Base-by-base conservation (phyloP, 2,329 filamentous ascomycete species). In the Rutstroemia sydowiana region DNA sequence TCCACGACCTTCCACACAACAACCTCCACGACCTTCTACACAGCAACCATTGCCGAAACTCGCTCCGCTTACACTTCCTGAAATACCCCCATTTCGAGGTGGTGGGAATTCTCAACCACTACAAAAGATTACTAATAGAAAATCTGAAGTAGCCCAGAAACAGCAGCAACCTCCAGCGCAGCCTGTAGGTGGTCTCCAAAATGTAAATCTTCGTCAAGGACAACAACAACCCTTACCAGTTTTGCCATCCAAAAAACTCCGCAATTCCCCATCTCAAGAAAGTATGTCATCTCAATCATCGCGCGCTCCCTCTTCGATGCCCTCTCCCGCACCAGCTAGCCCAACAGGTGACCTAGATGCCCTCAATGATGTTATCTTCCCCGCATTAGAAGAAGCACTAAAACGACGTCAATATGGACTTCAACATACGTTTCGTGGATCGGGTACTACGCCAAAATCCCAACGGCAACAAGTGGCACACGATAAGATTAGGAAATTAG, bases 351-450 rank as follows among this genome's bases (percentile, higher is more conserved):
- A 95, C 53, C 77, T 95, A 20, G 93, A 95, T 48, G 90, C 91
- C 2, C 77, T 96, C 1, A 88, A 86, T 64, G 88, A 92, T 60
- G 92, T 98, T 46, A 88, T 98, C 34, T 84, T 97, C 57, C 93
- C 93, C 0, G 92, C 93, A 2, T 77, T 98, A 2, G 90, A 95
- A 69, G 87, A 93, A 59, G 90, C 93, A 7, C 80, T 97, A 18
- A 88, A 90, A 66, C 80, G 93, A 47, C 85, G 93, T 48, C 78
- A 82, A 65, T 77, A 78, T 58, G 74, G 79, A 36, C 70, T 84
- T 48, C 68, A 64, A 32, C 68, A 65, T 60, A 69, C 66, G 65
- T 66, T 65, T 36, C 58, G 62, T 26, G 52, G 46, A n/a, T 59
- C 53, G 8, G 71, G 59, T 52, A 63, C 49, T 46, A 79, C 82